Percentiles rank a stretch among this genome's conserved stretches.
These are phyloP conservation scores for Ustilago lituana DNA, from an alignment of 1,284 basidiomycete genomes.

Conservation along the genomic window DNA sequence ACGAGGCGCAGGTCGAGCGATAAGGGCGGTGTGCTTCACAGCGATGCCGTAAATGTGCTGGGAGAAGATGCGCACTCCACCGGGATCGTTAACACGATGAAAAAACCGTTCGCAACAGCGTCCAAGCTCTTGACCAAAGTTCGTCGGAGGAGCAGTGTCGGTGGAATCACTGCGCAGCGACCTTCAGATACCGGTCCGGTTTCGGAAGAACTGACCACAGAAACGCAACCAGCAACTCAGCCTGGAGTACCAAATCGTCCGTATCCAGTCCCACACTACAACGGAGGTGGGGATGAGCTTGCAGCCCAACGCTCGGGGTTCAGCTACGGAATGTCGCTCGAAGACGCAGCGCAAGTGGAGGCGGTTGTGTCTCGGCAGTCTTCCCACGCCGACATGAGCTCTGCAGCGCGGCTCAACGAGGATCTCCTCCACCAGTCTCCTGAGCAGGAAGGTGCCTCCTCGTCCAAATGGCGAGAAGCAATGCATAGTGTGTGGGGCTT, in stretches of 20 bases:
- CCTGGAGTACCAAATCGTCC: conserved; percentile 5
- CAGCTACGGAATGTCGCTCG: conserved; percentile 36
- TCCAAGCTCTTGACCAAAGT: conserved; percentile 29
- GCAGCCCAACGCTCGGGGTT: conserved; percentile 35
- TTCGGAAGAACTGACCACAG: not conserved
- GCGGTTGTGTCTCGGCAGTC: conserved; percentile 33
- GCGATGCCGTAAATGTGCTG: not conserved
- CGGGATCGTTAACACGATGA: conserved; percentile 18
- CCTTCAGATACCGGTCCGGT: too few species aligned
- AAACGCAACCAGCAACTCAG: not conserved
- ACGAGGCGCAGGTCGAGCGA: conserved; percentile 12
- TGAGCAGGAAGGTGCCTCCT: conserved; percentile 4
- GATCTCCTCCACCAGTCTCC: conserved; percentile 5
- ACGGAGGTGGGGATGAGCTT: conserved; percentile 14
- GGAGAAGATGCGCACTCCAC: conserved; percentile 1
- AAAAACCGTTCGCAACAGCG: conserved; percentile 25
- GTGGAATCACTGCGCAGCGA: not conserved
- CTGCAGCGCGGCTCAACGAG: conserved; percentile 5
- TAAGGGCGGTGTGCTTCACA: not conserved
- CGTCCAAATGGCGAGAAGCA: conserved; percentile 20
- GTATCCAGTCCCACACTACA: conserved; percentile 18
- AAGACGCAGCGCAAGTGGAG: conserved; percentile 40
- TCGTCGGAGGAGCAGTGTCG: conserved; percentile 20
- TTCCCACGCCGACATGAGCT: conserved; percentile 13
- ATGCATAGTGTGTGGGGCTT: conserved; percentile 43